These are phyloP conservation scores for Podospora fimiseda DNA, from an alignment of 495 filamentous ascomycete genomes.

Conservation along the genomic window DNA sequence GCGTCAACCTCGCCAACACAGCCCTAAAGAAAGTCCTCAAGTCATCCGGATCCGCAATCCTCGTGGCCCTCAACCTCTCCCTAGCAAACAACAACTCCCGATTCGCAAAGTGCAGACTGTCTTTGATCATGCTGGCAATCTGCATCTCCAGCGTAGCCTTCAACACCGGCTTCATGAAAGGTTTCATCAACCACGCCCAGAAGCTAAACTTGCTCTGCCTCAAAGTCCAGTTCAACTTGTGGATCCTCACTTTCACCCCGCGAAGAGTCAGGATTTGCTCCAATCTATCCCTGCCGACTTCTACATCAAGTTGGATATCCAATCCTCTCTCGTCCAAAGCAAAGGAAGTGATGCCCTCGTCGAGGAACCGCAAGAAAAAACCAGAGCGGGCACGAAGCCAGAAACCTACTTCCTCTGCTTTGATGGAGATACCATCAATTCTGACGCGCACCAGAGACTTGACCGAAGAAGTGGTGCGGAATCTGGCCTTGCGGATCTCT, in stretches of 20 bases:
- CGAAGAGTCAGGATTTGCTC: slow-evolving; percentile 77
- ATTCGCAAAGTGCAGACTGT: slow-evolving; percentile 65
- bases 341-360: slow-evolving; percentile 80
- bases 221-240: slow-evolving; percentile 76
- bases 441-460: slow-evolving; percentile 69
- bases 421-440: slow-evolving; percentile 70
- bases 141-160: slow-evolving; percentile 73
- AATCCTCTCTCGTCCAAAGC: slow-evolving; percentile 78
- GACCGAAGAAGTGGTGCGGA: slow-evolving; percentile 58
- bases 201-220: slow-evolving; percentile 68
- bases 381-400: slow-evolving; percentile 60
- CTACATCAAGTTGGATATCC: slow-evolving; percentile 76
- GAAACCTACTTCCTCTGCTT: slow-evolving; percentile 82
- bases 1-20: slow-evolving; percentile 64
- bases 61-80: slow-evolving; percentile 76
- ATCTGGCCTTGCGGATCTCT: slow-evolving; percentile 73
- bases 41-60: slow-evolving; percentile 75
- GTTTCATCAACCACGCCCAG: slow-evolving; percentile 77
- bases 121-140: slow-evolving; percentile 64
- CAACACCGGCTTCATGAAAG: slow-evolving; percentile 72
- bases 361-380: slow-evolving; percentile 57
- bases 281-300: slow-evolving; percentile 64
- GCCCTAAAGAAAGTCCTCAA: slow-evolving; percentile 75
- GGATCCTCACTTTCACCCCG: slow-evolving; percentile 69
- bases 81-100: slow-evolving; percentile 80